These are phyloP conservation scores for Fraxinus excelsior DNA, from an alignment of 257 asterid genomes.

Conservation along the genomic window DNA sequence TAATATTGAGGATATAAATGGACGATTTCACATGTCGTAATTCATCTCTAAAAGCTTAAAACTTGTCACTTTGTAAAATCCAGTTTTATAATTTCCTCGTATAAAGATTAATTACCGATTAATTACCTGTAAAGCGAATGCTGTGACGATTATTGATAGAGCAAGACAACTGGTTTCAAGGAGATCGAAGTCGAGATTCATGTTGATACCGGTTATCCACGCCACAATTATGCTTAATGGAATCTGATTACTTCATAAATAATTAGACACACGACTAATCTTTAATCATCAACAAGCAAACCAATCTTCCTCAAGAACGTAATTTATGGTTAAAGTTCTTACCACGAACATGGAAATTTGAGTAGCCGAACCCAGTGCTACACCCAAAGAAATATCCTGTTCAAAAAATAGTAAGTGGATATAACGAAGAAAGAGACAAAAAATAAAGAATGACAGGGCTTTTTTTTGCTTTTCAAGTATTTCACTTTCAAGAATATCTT, in stretches of 20 bases:
- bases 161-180: constrained; percentile 71
- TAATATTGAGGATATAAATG: background rate
- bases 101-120: constrained; percentile 31
- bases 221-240: constrained; percentile 65
- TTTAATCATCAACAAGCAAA: background rate
- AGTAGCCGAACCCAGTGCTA: constrained; percentile 68
- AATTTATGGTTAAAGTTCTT: constrained; percentile 15
- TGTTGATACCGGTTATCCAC: constrained; percentile 65
- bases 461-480: too few relatives aligned
- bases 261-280: background rate
- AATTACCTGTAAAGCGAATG: constrained; percentile 69
- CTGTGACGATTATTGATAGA: constrained; percentile 62
- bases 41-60: background rate
- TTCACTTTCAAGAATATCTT: background rate
- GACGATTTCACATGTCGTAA: too few relatives aligned
- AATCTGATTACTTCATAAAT: constrained; percentile 39
- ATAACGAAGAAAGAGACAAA: background rate
- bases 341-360: constrained; percentile 87
- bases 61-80: background rate
- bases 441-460: too few relatives aligned
- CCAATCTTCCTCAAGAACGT: background rate
- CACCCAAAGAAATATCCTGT: constrained; percentile 68
- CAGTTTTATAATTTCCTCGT: background rate
- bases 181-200: constrained; percentile 67
- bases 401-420: background rate